Evolutionary conservation across 1,284 basidiomycete genomes (phyloP), one percentile per base, ranked within the genome.

Genomic region (Fomitopsis palustris): DNA sequence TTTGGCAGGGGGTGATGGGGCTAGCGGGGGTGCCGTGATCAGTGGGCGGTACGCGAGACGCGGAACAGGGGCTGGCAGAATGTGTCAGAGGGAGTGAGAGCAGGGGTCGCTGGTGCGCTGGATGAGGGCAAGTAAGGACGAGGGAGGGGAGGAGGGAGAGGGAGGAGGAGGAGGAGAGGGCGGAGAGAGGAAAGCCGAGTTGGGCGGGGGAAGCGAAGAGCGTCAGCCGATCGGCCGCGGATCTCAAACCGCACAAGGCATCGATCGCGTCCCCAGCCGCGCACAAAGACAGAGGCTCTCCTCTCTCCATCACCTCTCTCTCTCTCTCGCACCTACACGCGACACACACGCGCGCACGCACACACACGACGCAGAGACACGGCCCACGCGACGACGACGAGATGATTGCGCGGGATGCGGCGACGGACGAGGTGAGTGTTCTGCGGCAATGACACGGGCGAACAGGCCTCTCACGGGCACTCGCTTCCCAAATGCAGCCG

Each of bases 151-250:
- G 23, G 47, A 33, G 29, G 27, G 4, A 16, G 23, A 21, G 29
- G 4, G 47, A n/a, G 23, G 25, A 14, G 8, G 25, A 27, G 12
- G 23, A 7, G 49, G 27, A 5, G 27, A 31, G 23, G 17, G 31
- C 31, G 29, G 29, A 33, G 31, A 12, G 12, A 31, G 19, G 7
- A 37, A 52, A 19, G 49, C 31, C 31, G 49, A 37, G 2, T n/a
- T 16, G 49, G 49, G 31, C 47, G 47, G 49, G 49, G 49, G 49
- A 52, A 52, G 49, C 49, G 49, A 52, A 19, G 49, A 52, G 49
- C 31, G 49, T 33, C 49, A 33, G 49, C 17, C 4, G 49, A 52
- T 52, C 49, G 31, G 49, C 35, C 49, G 49, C 49, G 49, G 49
- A 52, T 52, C 49, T 52, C 31, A 19, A 52, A 52, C 4, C 6